phyloP scores from a whole-genome alignment of 345 rosid species.

The Streptanthus diversifolius region DNA sequence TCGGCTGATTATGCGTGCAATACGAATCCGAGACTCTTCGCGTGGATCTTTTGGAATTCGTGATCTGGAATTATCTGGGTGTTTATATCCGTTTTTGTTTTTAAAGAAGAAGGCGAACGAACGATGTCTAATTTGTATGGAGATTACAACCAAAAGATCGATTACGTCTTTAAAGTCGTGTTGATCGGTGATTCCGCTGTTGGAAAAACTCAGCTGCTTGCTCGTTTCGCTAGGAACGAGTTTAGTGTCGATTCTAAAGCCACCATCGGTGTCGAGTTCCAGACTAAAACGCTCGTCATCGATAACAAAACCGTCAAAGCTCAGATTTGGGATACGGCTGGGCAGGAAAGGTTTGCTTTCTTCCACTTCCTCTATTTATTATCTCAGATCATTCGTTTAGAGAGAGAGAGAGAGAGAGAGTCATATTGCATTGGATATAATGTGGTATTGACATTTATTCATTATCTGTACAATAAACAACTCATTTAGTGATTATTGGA shows the following conservation, averaged over 20 bases:
- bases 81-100: not conserved
- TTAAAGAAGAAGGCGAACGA: not conserved
- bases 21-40: slow-evolving; percentile 15
- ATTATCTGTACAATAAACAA: too few species aligned
- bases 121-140: slow-evolving; percentile 64
- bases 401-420: too few species aligned
- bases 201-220: slow-evolving; percentile 76
- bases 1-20: not conserved
- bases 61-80: slow-evolving; percentile 8
- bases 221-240: slow-evolving; percentile 76
- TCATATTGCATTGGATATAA: not conserved
- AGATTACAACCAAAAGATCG: slow-evolving; percentile 80
- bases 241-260: slow-evolving; percentile 81
- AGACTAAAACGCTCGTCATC: slow-evolving; percentile 72
- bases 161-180: slow-evolving; percentile 77
- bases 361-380: not conserved
- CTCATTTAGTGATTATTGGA: not conserved
- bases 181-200: slow-evolving; percentile 87
- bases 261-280: slow-evolving; percentile 85
- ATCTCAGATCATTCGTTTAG: not conserved
- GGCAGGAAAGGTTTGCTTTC: slow-evolving; percentile 62
- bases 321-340: slow-evolving; percentile 93
- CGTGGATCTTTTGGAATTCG: slow-evolving; percentile 19
- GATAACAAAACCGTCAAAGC: slow-evolving; percentile 81
- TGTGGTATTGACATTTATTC: not conserved